Base-by-base conservation (phyloP, 2,329 filamentous ascomycete species). In the Passalora sequoiae region DNA sequence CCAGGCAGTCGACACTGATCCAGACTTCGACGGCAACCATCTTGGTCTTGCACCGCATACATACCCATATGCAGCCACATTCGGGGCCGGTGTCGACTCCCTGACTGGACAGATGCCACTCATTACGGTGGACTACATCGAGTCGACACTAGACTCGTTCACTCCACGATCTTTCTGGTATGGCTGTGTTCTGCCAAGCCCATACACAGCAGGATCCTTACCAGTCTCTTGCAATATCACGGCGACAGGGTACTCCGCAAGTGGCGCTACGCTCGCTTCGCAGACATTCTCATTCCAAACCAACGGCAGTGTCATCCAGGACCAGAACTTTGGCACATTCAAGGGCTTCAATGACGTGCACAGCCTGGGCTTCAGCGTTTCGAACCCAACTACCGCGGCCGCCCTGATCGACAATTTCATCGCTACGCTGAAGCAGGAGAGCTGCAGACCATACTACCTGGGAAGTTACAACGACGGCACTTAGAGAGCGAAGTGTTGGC, bases 1-100 rank as follows among this genome's bases (percentile, higher is more conserved):
- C 49, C 43, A 51, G 20, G 43, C 30, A 22, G 43, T 51, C 30
- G 43, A 51, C 27, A 51, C 49, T 6, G 49, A 51, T 27, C 49
- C 49, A 5, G 46, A 51, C 33, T 43, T 49, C 27, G 49, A 51
- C 31, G 46, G 49, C 20, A 51, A 51, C 31, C 49, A 51, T 30
- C 42, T 51, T 6, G 49, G 49, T 15, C 42, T 51, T 19, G 49
- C 49, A 10, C 49, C 49, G 22, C 46, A 51, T 19, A 48, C 49
- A 4, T 51, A 51, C 28, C 45, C 45, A 7, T 33, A 46, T 29
- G 49, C 32, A 15, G 49, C 49, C 3, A 46, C 46, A 1, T 51
- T 51, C 40, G 45, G 45, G n/a, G 43, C 46, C 15, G 46, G 46
- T 20, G 41, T 39, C 4, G 28, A 44, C 12, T 33, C 40, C 13